Conservation (phyloP, 2,329 filamentous ascomycete genomes). For the Colletotrichum chlorophyti region DNA sequence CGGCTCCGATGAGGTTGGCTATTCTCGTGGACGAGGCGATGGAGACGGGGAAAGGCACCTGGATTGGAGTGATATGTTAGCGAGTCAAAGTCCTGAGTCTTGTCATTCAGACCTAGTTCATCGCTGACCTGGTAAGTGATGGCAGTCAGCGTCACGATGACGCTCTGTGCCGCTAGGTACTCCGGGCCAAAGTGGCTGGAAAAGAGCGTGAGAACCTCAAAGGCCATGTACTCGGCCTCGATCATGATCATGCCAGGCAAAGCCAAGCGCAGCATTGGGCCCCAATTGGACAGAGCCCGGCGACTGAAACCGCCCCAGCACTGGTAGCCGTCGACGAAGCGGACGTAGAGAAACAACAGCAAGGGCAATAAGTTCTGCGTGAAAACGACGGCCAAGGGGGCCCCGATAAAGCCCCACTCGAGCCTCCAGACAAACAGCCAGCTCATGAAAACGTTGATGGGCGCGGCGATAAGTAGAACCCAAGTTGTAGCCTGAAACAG, state of each 20-base stretch:
- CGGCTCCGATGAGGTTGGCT: conserved; percentile 90
- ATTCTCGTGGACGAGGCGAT: conserved; percentile 89
- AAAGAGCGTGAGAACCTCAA: conserved; percentile 88
- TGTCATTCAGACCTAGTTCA: too few species aligned
- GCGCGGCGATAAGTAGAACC: conserved; percentile 77
- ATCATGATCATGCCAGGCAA: conserved; percentile 93
- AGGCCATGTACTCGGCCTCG: conserved; percentile 90
- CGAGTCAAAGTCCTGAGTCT: too few species aligned
- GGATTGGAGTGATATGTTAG: too few species aligned
- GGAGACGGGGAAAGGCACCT: conserved; percentile 89
- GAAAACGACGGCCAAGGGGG: conserved; percentile 80
- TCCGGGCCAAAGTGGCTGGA: conserved; percentile 81
- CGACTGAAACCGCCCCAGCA: conserved; percentile 86
- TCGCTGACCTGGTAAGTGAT: conserved; percentile 90
- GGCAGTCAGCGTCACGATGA: conserved; percentile 78
- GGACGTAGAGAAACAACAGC: conserved; percentile 79
- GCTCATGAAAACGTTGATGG: conserved; percentile 78
- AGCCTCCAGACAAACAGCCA: conserved; percentile 80
- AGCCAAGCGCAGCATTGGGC: conserved; percentile 85
- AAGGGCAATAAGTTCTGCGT: conserved; percentile 80
- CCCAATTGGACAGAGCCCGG: conserved; percentile 76
- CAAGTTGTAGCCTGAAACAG: conserved; percentile 81
- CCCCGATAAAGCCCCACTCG: conserved; percentile 76
- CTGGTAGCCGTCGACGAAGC: conserved; percentile 74
- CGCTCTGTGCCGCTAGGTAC: conserved; percentile 85